phyloP scores from a whole-genome alignment of 164 flowering plant species.

The Akebia trifoliata region DNA sequence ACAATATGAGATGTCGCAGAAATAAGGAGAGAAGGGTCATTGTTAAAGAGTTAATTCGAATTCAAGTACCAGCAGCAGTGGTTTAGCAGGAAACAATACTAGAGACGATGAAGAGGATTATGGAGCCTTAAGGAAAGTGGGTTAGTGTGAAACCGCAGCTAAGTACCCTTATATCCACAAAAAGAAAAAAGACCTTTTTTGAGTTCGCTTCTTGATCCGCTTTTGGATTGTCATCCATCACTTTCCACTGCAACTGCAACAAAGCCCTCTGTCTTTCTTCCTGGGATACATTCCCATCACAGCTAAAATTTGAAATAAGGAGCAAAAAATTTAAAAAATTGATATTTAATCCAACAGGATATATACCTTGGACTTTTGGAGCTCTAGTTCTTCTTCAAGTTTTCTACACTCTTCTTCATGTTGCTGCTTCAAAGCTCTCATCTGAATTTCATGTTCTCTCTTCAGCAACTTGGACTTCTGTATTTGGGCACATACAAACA shows the following conservation, averaged over 20 bases:
- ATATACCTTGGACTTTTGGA: conserved; percentile 69
- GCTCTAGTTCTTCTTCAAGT: conserved; percentile 73
- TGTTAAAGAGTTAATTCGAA: too few relatives aligned
- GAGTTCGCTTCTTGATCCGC: conserved; percentile 87
- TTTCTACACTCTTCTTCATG: conserved; percentile 69
- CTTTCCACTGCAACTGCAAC: conserved; percentile 89
- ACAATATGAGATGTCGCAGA: too few relatives aligned
- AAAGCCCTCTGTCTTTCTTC: conserved; percentile 87
- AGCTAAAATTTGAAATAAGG: neutral
- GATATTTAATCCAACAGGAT: neutral
- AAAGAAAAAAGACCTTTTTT: conserved; percentile 46
- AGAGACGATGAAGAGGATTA: too few relatives aligned
- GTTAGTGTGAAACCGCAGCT: too few relatives aligned
- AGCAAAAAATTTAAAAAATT: neutral
- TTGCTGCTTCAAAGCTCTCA: conserved; percentile 55
- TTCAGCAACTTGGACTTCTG: conserved; percentile 50
- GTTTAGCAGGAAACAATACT: too few relatives aligned
- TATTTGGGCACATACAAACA: conserved; percentile 3
- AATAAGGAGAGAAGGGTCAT: too few relatives aligned
- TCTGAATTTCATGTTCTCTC: conserved; percentile 71
- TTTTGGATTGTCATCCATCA: conserved; percentile 66
- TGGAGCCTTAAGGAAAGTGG: too few relatives aligned
- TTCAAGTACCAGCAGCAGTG: too few relatives aligned
- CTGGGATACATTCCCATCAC: conserved; percentile 31
- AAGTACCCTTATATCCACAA: too few relatives aligned